Base-by-base conservation (phyloP, 257 asterid genomes). In the Avicennia marina region DNA sequence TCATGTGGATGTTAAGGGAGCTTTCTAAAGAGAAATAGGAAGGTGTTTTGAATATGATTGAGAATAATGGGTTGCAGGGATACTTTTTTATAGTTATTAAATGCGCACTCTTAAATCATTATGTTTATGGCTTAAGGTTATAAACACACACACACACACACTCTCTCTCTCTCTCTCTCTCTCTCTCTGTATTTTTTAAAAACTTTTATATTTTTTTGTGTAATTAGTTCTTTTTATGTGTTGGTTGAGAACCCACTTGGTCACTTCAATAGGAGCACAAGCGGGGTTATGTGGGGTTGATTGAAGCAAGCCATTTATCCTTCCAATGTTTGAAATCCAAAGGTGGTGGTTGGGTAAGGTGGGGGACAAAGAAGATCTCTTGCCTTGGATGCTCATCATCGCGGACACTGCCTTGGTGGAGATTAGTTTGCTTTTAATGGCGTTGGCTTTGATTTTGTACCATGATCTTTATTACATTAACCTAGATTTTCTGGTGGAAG, bases 331-430 rank as follows among this genome's bases (percentile, higher is more conserved):
- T 69, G 64, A 45, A 75, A 70, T 58, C 58, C 60, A 66, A 58
- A 63, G 71, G 29, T 45, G 49, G 40, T 2, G 49, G 72, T 61
- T 50, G 69, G 63, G 70, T 58, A 41, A 53, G 48, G 63, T 60
- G 74, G 77, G 79, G 73, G 55, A 74, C 75, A 70, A 70, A 51
- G 66, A 50, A 59, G 58, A 46, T 46, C 36, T 56, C 60, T 56
- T 51, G 66, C 77, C 66, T 80, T 74, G 84, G 89, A 78, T 78
- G 69, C 84, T 72, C 72, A 52, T 58, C 16, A 48, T 64, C 53
- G 19, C 25, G 17, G 20, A n/a, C 0, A 32, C 46, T 60, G 34
- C 16, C 43, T 48, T 26, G n/a, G 70, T 66, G 70, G 73, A 64
- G 64, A 50, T 62, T 47, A 38, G 29, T 24, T 22, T 6, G 19